Conservation (phyloP, 495 filamentous ascomycete genomes). For the Penicillium paradoxum region DNA sequence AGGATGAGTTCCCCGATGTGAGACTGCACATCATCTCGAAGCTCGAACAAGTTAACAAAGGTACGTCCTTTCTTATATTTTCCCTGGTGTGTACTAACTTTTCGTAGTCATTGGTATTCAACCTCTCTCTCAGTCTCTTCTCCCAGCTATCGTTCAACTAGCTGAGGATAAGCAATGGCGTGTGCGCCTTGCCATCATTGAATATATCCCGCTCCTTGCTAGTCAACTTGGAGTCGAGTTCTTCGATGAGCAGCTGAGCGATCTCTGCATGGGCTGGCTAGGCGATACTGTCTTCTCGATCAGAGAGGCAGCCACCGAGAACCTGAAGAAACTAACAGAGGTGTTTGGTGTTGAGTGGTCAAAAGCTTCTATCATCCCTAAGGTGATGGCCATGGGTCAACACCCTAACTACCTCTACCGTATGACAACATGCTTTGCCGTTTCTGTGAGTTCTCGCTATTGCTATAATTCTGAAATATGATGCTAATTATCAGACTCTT, state of each 20-base stretch:
- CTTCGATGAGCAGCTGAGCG: conserved; percentile 94
- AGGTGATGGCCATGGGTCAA: conserved; percentile 95
- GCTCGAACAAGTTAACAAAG: conserved; percentile 94
- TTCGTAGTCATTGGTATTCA: conserved; percentile 90
- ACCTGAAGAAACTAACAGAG: conserved; percentile 95
- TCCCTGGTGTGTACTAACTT: conserved; percentile 5
- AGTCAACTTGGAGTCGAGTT: conserved; percentile 95
- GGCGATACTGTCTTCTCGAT: conserved; percentile 99
- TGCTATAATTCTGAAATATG: not conserved
- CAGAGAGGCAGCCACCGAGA: conserved; percentile 92
- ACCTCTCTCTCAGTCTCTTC: conserved; percentile 87
- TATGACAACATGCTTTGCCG: conserved; percentile 98
- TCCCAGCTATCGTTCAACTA: conserved; percentile 96
- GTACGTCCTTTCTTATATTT: conserved; percentile 38
- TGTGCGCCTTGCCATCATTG: conserved; percentile 94
- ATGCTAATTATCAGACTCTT: conserved; percentile 65
- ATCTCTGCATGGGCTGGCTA: conserved; percentile 98
- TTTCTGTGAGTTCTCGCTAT: conserved; percentile 66
- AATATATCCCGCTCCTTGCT: conserved; percentile 96
- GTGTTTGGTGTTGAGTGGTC: conserved; percentile 98
- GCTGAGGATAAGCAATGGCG: conserved; percentile 99
- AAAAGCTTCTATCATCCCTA: conserved; percentile 94
- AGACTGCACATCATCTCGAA: conserved; percentile 98
- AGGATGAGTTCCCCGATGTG: conserved; percentile 98
- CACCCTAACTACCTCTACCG: conserved; percentile 98